Percentiles rank a stretch among this genome's conserved stretches.
phyloP scores from a whole-genome alignment of 2,329 filamentous ascomycete genomes.

The Colletotrichum sp. region DNA sequence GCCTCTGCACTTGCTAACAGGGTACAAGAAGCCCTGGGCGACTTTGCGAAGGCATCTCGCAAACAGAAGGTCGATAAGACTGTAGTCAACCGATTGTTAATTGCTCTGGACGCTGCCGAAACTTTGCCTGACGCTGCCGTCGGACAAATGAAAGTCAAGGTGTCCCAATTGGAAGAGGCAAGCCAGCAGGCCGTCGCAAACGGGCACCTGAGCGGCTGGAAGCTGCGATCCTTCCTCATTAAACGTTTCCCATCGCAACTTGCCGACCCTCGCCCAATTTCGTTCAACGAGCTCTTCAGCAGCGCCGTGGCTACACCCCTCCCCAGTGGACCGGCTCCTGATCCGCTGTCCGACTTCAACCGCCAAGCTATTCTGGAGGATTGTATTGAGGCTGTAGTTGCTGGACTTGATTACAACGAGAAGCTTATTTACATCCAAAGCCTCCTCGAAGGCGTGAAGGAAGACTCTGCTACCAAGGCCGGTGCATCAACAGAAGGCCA shows the following conservation, averaged over 20 bases:
- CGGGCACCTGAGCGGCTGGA: slow-evolving; percentile 49
- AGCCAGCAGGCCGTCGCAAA: slow-evolving; percentile 36
- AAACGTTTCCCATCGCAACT: slow-evolving; percentile 38
- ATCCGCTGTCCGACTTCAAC: slow-evolving; percentile 9
- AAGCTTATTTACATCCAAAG: slow-evolving; percentile 44
- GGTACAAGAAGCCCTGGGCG: slow-evolving; percentile 2
- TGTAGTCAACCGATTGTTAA: neutral
- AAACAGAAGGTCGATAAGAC: slow-evolving; percentile 6
- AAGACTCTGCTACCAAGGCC: neutral
- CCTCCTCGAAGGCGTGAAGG: slow-evolving; percentile 30
- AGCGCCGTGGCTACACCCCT: neutral
- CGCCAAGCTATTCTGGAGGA: slow-evolving; percentile 30
- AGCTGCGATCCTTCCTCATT: slow-evolving; percentile 48
- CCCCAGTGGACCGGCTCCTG: neutral
- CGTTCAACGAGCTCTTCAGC: slow-evolving; percentile 29
- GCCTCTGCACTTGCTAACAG: neutral
- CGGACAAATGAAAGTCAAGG: slow-evolving; percentile 35
- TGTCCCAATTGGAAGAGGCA: slow-evolving; percentile 39
- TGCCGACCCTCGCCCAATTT: slow-evolving; percentile 35
- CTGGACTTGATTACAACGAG: slow-evolving; percentile 31
- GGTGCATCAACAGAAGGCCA: slow-evolving; percentile 33
- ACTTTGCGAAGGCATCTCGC: slow-evolving; percentile 7
- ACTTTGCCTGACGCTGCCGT: slow-evolving; percentile 31
- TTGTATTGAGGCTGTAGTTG: slow-evolving; percentile 35
- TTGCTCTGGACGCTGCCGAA: slow-evolving; percentile 27